phyloP scores from a whole-genome alignment of 129 eudicot genomes.

The Oenanthe sinensis region DNA sequence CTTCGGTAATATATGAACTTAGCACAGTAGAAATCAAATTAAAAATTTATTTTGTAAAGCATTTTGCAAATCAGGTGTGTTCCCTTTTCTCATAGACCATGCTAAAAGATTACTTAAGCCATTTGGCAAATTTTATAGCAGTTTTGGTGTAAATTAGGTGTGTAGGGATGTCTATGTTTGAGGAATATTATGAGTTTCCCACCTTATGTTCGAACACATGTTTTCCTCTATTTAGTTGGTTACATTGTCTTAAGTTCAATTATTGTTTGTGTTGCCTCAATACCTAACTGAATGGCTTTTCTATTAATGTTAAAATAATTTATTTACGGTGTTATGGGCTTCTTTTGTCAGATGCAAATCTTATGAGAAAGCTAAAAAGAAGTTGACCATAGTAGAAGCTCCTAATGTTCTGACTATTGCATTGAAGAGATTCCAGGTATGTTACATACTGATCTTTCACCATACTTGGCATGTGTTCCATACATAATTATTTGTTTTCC shows the following conservation, averaged over 20 bases:
- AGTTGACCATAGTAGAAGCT: slow-evolving; percentile 61
- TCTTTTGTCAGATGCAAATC: slow-evolving; percentile 64
- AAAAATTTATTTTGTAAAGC: not conserved
- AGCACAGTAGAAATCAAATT: not conserved
- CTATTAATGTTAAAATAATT: not conserved
- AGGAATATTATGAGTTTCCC: not conserved
- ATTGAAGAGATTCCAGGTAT: slow-evolving; percentile 84
- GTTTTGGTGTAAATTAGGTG: not conserved
- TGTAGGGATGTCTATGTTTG: not conserved
- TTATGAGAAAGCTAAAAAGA: slow-evolving; percentile 82
- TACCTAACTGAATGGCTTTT: not conserved
- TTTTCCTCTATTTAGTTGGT: not conserved
- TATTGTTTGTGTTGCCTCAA: not conserved
- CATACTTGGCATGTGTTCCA: not conserved
- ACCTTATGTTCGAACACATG: not conserved
- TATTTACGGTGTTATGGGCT: not conserved
- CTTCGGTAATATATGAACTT: not conserved
- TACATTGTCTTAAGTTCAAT: not conserved
- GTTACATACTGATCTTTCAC: not conserved
- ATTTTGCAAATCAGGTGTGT: not conserved
- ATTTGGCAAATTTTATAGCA: not conserved
- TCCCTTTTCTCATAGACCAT: not conserved
- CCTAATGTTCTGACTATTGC: slow-evolving; percentile 89
- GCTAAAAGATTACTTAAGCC: not conserved
- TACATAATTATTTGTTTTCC: not conserved